Evolutionary conservation across 352 stramenopile genomes (phyloP).

Genomic region (Phytophthora gonapodyides): DNA sequence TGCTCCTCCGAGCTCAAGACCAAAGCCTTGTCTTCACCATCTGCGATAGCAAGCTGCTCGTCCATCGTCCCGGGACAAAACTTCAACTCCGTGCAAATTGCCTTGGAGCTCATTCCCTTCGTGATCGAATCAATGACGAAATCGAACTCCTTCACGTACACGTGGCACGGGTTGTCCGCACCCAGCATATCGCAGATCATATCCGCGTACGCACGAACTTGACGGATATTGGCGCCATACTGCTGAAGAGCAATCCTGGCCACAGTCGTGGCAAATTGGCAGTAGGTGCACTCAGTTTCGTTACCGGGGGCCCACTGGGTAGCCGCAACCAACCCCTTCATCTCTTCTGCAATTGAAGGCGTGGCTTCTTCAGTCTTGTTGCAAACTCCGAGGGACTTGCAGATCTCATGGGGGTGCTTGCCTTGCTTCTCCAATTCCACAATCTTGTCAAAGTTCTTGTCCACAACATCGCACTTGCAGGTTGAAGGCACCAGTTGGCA

Average conservation of each 20-base stretch:
- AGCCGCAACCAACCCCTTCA: conserved; percentile 38
- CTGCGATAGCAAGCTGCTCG: conserved; percentile 9
- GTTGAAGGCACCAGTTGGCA: conserved; percentile 51
- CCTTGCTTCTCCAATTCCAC: conserved; percentile 60
- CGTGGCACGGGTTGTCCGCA: conserved; percentile 61
- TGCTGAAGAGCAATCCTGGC: conserved; percentile 65
- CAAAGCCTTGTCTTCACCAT: conserved; percentile 19
- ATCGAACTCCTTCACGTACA: conserved; percentile 73
- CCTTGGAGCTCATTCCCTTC: conserved; percentile 64
- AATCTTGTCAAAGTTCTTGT: conserved; percentile 71
- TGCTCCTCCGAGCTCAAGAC: conserved; percentile 11
- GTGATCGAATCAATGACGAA: conserved; percentile 65
- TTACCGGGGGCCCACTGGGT: conserved; percentile 40
- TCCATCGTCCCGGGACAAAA: conserved; percentile 45
- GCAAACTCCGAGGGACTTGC: conserved; percentile 56
- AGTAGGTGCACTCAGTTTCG: conserved; percentile 60
- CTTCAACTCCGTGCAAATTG: conserved; percentile 64
- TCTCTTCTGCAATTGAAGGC: conserved; percentile 28
- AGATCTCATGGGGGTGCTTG: conserved; percentile 55
- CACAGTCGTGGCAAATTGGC: conserved; percentile 63
- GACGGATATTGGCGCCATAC: conserved; percentile 52
- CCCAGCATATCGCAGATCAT: conserved; percentile 80
- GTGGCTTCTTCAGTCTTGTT: conserved; percentile 28
- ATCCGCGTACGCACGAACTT: conserved; percentile 67
- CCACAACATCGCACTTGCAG: conserved; percentile 54